phyloP scores from a whole-genome alignment of 768 basidiomycete species.

The Agaricus sinodeliciosus region DNA sequence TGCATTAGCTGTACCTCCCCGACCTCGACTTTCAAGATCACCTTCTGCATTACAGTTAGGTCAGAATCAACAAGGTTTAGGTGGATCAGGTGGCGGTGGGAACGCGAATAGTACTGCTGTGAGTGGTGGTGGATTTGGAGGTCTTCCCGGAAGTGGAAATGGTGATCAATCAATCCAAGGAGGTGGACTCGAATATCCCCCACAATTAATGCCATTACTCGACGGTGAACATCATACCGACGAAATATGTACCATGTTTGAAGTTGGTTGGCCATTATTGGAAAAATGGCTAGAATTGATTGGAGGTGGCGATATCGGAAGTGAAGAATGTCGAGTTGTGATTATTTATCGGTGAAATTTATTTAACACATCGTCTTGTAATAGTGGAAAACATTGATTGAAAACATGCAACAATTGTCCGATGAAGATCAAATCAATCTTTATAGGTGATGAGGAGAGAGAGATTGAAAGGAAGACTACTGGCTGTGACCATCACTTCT shows the following conservation, averaged over 20 bases:
- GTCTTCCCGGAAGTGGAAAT: constrained; percentile 13
- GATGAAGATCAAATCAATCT: background rate
- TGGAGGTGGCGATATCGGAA: constrained; percentile 56
- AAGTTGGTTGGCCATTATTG: constrained; percentile 77
- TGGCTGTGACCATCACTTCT: constrained; percentile 85
- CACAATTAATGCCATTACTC: constrained; percentile 51
- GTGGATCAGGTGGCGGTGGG: constrained; percentile 3
- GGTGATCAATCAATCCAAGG: constrained; percentile 12
- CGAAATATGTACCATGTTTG: constrained; percentile 78
- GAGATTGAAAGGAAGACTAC: constrained; percentile 81
- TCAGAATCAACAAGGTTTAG: constrained; percentile 9
- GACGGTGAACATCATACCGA: constrained; percentile 93
- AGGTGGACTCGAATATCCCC: constrained; percentile 33
- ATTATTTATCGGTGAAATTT: constrained; percentile 60
- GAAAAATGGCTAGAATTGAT: constrained; percentile 61
- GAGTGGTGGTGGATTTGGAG: background rate
- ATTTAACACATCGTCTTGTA: background rate
- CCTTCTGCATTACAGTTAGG: constrained; percentile 45
- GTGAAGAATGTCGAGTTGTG: constrained; percentile 67
- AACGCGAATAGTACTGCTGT: background rate
- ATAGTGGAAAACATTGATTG: background rate
- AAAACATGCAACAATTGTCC: background rate
- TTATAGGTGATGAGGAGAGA: constrained; percentile 58
- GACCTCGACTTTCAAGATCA: constrained; percentile 48
- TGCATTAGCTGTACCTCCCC: constrained; percentile 26